Base-by-base conservation (phyloP, 1,284 basidiomycete genomes). In the Earliella scabrosa region DNA sequence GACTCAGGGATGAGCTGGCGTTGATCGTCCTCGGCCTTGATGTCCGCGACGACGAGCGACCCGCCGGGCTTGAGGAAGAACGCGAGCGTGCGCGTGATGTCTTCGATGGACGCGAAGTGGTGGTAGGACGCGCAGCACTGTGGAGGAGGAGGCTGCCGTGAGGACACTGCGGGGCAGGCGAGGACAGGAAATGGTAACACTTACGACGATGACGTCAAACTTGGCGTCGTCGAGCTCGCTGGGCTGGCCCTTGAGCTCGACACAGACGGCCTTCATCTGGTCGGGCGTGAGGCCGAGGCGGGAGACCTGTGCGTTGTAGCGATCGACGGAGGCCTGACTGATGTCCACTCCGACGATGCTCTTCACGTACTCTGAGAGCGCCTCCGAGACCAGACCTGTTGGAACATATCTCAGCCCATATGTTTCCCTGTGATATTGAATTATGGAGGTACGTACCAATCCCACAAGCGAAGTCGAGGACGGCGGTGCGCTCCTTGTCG, bases 401-500 rank as follows among this genome's bases (percentile, higher is more conserved):
- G 5, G 8, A 18, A 1, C 21, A 23, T 11, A 16, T 23, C 21
- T 18, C 20, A 9, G 20, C 29, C 18, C 6, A 36, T 35, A 9
- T 39, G 52, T n/a, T 10, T 6, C 16, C 6, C 7, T 6, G 16
- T 9, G 13, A 11, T n/a, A 32, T 13, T 10, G 45, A 16, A 27
- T 14, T 14, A n/a, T 7, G 11, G 5, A 20, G 18, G n/a, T 20
- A 53, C 77, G 41, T 53, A 84, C 88, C 88, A 45, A 80, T 78
- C 13, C 88, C 87, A 65, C 87, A 91, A 2, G 88, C 89, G 64
- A 81, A 91, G 64, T 91, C 89, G 72, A 92, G 73, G 6, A 87
- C 75, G 0, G 69, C 72, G 0, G 88, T 90, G 13, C 65, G 63
- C 4, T 83, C 79, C 50, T 82, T 78, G 55, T 83, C 75, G 64